These are phyloP conservation scores for Starmerella bombicola DNA, from an alignment of 805 yeast genomes.

Conservation along the genomic window DNA sequence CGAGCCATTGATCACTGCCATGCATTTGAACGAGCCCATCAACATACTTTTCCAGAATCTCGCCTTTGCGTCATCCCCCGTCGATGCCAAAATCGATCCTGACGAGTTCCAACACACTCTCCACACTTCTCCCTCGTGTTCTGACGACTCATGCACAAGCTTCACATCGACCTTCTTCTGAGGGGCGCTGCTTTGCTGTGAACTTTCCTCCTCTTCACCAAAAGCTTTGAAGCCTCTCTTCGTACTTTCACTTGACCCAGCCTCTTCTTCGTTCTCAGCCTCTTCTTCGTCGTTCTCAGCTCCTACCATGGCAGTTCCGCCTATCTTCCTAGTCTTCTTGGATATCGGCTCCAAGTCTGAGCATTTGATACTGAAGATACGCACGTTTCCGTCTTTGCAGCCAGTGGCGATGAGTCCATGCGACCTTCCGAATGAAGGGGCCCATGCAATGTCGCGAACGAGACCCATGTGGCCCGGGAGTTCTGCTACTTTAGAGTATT, in stretches of 20 bases:
- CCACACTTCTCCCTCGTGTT: slow-evolving; percentile 88
- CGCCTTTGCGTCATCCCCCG: slow-evolving; percentile 91
- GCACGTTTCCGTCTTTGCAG: slow-evolving; percentile 83
- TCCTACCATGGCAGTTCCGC: slow-evolving; percentile 3
- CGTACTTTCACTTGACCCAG: background rate
- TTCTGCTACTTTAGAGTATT: slow-evolving; percentile 36
- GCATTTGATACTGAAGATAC: slow-evolving; percentile 57
- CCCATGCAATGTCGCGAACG: slow-evolving; percentile 87
- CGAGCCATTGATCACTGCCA: slow-evolving; percentile 62
- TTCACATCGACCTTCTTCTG: slow-evolving; percentile 34
- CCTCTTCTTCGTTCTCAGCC: background rate
- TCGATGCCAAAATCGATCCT: slow-evolving; percentile 81
- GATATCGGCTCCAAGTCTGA: background rate
- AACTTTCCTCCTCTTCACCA: background rate
- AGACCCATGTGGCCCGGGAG: slow-evolving; percentile 78
- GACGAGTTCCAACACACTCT: slow-evolving; percentile 89
- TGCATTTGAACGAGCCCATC: slow-evolving; percentile 76
- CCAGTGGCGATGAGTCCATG: slow-evolving; percentile 88
- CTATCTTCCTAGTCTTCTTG: background rate
- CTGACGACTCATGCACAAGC: slow-evolving; percentile 53
- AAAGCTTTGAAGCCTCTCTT: slow-evolving; percentile 10
- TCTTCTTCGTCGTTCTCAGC: background rate
- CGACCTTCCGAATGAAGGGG: slow-evolving; percentile 87
- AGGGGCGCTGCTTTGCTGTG: background rate
- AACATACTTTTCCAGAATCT: slow-evolving; percentile 85